Base-by-base conservation (phyloP, 2,329 filamentous ascomycete genomes). In the Teratosphaeria nubilosa region DNA sequence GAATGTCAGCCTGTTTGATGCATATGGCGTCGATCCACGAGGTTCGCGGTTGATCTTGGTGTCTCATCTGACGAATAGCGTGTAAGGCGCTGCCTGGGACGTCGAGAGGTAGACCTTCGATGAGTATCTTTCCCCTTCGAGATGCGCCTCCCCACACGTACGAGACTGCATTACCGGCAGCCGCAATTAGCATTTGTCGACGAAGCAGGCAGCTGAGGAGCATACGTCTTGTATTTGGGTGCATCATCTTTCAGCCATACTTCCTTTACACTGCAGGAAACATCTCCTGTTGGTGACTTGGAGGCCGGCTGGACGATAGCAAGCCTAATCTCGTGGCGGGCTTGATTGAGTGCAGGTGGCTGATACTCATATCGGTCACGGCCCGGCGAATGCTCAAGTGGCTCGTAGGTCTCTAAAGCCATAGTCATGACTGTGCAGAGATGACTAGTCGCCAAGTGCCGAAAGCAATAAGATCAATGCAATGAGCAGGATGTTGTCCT, bases 11-110 rank as follows among this genome's bases (percentile, higher is more conserved):
- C n/a, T 52, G 48, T 14, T 51, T 31, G 7, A 56, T 51, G 25
- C 48, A 56, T 10, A 56, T n/a, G 30, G 55, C 48, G 20, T 56
- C 55, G 16, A 51, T 32, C 55, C 55, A 56, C 4, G 48, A 16
- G 3, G 22, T 34, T n/a, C 27, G 20, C 9, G 10, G 9, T n/a
- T 30, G 37, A 32, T 32, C 48, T n/a, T 5, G 48, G 27, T 20
- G 16, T 31, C 45, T 27, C 48, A 51, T 51, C 9, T 37, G 27
- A 5, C 22, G 27, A 1, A 56, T 14, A 10, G 22, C 41, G 0
- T 25, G 9, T n/a, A 31, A 2, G 22, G 45, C 27, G 27, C 24
- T 56, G 14, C 9, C 45, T 2, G 41, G 20, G 16, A 51, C 30
- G 5, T 56, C 16, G 5, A 55, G 31, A 14, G 3, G 1, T 30